Base-by-base conservation (phyloP, 352 stramenopile genomes). In the Phytophthora meadii region DNA sequence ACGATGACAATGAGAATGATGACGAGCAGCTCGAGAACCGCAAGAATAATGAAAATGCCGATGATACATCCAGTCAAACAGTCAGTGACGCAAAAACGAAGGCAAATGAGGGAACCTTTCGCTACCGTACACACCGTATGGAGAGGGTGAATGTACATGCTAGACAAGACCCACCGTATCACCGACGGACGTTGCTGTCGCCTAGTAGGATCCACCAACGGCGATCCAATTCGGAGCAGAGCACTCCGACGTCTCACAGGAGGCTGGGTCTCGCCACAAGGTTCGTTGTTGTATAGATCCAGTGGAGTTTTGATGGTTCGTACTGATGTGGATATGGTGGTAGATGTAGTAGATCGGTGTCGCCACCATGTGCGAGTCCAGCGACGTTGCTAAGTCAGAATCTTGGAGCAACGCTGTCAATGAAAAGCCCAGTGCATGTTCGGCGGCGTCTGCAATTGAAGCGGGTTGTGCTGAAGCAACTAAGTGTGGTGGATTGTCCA, bases 341-440 rank as follows among this genome's bases (percentile, higher is more conserved):
- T 39, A 65, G 60, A 47, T 48, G 41, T 17, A 72, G 46, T 52
- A 37, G 65, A 46, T 74, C 69, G 7, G 41, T 56, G 25, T 70
- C 65, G 7, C 67, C 74, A 2, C 72, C 72, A 14, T 76, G 77
- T 68, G 54, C 64, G 22, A 87, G 74, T 61, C 78, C 78, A 22
- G 76, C 73, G 8, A 79, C 74, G 24, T 45, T 71, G 32, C 53
- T 87, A 37, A 79, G 74, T 14, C 62, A 55, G 12, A 70, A 70
- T 49, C 75, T 86, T 56, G 69, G 67, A 28, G 27, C 62, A 32
- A 81, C 59, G 15, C 47, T 87, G 57, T 77, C 73, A 14, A 77
- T 87, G 61, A 64, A 57, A 49, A 84, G 70, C 49, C 78, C 77
- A 9, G 36, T 56, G 11, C 36, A 37, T 41, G 49, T 40, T 61